A percentile compares a stretch with the other conserved stretches of the same genome.
Evolutionary conservation across 495 filamentous ascomycete genomes (phyloP).

Genomic region (Daldinia childiae): DNA sequence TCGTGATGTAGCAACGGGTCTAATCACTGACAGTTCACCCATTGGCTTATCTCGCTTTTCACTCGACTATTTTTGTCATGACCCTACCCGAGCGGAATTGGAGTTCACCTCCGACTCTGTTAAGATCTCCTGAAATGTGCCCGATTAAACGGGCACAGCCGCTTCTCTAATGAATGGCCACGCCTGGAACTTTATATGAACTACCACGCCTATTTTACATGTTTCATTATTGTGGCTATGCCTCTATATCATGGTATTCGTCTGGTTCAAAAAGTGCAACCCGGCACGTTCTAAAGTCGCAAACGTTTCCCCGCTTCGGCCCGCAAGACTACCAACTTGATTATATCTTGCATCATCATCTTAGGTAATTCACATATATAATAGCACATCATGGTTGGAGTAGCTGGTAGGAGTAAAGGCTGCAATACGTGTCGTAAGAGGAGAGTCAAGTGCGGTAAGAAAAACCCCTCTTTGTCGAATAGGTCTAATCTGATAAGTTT

Average conservation of each 20-base stretch:
- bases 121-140: conserved; percentile 23
- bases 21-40: conserved; percentile 18
- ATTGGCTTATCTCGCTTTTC: conserved; percentile 12
- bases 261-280: conserved; percentile 6
- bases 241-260: conserved; percentile 6
- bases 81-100: conserved; percentile 29
- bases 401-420: conserved; percentile 48
- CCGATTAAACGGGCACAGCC: conserved; percentile 17
- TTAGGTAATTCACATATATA: neutral
- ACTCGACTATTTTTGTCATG: conserved; percentile 38
- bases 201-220: conserved; percentile 1
- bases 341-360: neutral
- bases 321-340: neutral
- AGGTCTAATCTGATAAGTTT: neutral
- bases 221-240: conserved; percentile 1
- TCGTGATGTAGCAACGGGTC: conserved; percentile 25
- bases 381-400: conserved; percentile 40
- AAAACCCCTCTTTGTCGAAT: neutral
- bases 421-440: conserved; percentile 45
- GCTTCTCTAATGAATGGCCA: conserved; percentile 13
- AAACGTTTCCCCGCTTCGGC: conserved; percentile 1
- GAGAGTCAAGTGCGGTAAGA: conserved; percentile 46
- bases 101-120: conserved; percentile 16
- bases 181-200: conserved; percentile 18
- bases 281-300: neutral